Percentiles rank a stretch among this genome's conserved stretches.
Conservation (phyloP, 2,329 filamentous ascomycete species). For the Colletotrichum tabaci region DNA sequence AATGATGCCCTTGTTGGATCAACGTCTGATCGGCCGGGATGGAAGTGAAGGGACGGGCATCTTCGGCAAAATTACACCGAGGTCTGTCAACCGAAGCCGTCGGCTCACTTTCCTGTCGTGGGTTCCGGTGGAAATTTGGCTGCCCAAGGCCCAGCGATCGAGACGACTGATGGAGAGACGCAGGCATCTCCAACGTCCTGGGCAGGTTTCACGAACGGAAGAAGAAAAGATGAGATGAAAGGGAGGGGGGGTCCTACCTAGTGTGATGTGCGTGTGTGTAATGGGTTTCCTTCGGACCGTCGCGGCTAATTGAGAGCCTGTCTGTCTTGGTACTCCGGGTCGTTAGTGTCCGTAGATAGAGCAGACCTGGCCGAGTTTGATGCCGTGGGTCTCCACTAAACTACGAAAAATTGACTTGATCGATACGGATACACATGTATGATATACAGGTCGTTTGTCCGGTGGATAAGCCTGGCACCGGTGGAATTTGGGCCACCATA, state of each 20-base stretch:
- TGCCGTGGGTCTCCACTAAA: neutral
- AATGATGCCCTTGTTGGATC: neutral
- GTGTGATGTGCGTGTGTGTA: conserved; percentile 8
- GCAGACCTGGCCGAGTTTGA: neutral
- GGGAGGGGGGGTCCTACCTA: conserved; percentile 16
- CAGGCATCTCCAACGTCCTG: neutral
- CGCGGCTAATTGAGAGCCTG: conserved; percentile 31
- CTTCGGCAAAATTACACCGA: conserved; percentile 6
- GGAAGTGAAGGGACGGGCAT: neutral
- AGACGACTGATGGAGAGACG: neutral
- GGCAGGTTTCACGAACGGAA: conserved; percentile 15
- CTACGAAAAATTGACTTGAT: neutral
- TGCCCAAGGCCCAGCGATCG: neutral
- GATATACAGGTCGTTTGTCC: neutral
- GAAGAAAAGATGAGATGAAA: conserved; percentile 29
- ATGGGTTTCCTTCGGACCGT: conserved; percentile 35
- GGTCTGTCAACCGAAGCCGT: neutral
- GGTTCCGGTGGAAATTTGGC: neutral
- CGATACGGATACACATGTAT: neutral
- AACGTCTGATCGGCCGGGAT: neutral
- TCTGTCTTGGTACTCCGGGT: conserved; percentile 16
- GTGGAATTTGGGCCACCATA: neutral
- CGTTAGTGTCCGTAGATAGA: neutral
- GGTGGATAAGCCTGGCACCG: neutral
- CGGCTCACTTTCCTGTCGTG: neutral